These are phyloP conservation scores for Apophysomyces variabilis DNA, from an alignment of 371 early-diverging fungal genomes.

Conservation along the genomic window DNA sequence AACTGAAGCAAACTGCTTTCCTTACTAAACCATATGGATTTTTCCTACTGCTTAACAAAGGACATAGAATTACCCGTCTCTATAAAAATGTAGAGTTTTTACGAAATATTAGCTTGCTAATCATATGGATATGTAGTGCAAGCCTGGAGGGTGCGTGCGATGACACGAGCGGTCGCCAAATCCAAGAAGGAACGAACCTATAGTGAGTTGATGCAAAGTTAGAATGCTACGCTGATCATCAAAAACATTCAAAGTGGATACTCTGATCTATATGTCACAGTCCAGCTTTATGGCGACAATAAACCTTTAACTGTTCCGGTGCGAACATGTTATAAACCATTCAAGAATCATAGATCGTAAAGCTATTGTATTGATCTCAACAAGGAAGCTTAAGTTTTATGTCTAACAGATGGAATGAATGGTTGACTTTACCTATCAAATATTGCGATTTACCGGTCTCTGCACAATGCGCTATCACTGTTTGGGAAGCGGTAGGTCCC, in stretches of 20 bases:
- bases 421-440: conserved; percentile 87
- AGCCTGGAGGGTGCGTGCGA: conserved; percentile 36
- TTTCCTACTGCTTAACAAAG: conserved; percentile 64
- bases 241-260: conserved; percentile 34
- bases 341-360: conserved; percentile 60
- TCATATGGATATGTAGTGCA: conserved; percentile 20
- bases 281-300: conserved; percentile 80
- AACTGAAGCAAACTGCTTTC: neutral
- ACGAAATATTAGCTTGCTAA: neutral
- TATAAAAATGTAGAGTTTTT: conserved; percentile 57
- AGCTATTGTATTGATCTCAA: neutral
- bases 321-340: conserved; percentile 69
- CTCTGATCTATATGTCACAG: conserved; percentile 72
- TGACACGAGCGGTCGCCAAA: conserved; percentile 11
- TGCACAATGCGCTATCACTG: conserved; percentile 73
- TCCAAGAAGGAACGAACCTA: neutral
- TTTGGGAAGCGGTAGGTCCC: conserved; percentile 84
- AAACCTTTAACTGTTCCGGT: conserved; percentile 75
- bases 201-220: conserved; percentile 1
- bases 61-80: conserved; percentile 59
- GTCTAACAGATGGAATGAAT: conserved; percentile 83
- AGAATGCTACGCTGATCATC: neutral
- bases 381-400: neutral
- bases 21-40: conserved; percentile 43
- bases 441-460: conserved; percentile 83